Evolutionary conservation across 768 basidiomycete genomes (phyloP).

Genomic region (Mycena metata): DNA sequence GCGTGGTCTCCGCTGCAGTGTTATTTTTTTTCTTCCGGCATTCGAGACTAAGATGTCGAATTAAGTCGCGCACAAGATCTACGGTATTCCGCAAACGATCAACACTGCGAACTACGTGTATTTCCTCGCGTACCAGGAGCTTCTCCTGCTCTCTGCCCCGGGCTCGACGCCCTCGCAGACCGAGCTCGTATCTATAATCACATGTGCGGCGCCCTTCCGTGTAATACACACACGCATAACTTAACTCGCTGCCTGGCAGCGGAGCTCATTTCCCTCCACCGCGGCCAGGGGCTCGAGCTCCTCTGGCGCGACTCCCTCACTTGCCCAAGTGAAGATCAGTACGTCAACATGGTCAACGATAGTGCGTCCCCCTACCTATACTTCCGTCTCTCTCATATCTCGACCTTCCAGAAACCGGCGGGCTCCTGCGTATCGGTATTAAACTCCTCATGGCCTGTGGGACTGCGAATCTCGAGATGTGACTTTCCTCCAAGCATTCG

Average conservation of each 20-base stretch:
- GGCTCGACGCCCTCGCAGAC: conserved; percentile 43
- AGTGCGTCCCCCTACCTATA: conserved; percentile 62
- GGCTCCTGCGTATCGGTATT: conserved; percentile 90
- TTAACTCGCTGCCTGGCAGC: conserved; percentile 41
- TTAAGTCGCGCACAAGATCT: conserved; percentile 93
- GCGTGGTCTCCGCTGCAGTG: neutral
- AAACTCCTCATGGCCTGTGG: conserved; percentile 97
- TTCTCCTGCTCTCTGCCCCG: conserved; percentile 63
- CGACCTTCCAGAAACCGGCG: conserved; percentile 84
- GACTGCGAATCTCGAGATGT: conserved; percentile 73
- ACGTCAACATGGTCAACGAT: conserved; percentile 95
- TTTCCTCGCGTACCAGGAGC: conserved; percentile 91
- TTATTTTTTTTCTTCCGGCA: neutral
- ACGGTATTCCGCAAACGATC: conserved; percentile 96
- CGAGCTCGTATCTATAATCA: conserved; percentile 80
- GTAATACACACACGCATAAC: neutral
- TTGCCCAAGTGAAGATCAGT: conserved; percentile 96
- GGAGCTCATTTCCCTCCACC: conserved; percentile 88
- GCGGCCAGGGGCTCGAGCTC: conserved; percentile 95
- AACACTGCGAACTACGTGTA: conserved; percentile 98
- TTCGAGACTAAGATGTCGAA: neutral
- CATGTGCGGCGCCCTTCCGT: conserved; percentile 60
- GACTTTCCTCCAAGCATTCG: neutral
- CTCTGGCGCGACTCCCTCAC: conserved; percentile 93
- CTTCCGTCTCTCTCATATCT: neutral